These are phyloP conservation scores for Malus hybrid DNA, from an alignment of 331 rosid genomes.

Conservation along the genomic window DNA sequence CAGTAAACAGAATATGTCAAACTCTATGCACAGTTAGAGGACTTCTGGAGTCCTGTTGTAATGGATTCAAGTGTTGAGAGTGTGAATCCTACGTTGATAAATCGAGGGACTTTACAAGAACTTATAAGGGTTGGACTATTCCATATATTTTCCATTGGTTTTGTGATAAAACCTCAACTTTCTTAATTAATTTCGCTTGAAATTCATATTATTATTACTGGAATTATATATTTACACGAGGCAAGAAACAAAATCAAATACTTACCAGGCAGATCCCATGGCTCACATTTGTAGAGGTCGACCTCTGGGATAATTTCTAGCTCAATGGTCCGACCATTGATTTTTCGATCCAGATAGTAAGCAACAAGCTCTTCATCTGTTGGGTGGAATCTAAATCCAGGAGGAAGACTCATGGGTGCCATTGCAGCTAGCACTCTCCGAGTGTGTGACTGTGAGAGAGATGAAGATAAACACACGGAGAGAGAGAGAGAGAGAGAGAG, in stretches of 20 bases:
- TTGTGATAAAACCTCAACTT: too few relatives aligned
- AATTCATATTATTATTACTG: too few relatives aligned
- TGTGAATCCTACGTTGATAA: too few relatives aligned
- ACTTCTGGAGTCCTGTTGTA: neutral
- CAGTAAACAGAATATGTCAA: neutral
- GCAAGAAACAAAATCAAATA: neutral
- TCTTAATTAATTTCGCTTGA: too few relatives aligned
- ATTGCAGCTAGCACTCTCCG: slow-evolving; percentile 11
- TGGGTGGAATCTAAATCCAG: slow-evolving; percentile 96
- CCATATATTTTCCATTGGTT: too few relatives aligned
- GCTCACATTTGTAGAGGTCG: slow-evolving; percentile 94
- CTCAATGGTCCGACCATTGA: slow-evolving; percentile 78
- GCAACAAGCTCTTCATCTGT: slow-evolving; percentile 98
- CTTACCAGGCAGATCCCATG: slow-evolving; percentile 97
- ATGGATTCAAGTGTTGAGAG: too few relatives aligned
- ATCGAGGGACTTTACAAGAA: too few relatives aligned
- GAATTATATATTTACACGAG: neutral
- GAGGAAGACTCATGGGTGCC: slow-evolving; percentile 98
- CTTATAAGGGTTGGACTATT: too few relatives aligned
- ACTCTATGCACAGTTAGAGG: neutral
- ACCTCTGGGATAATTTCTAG: slow-evolving; percentile 95
- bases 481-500: slow-evolving; percentile 15
- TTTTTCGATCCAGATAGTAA: slow-evolving; percentile 81
- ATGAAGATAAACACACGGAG: neutral
- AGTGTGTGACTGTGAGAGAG: slow-evolving; percentile 11